These are phyloP conservation scores for Dictyostelium intermedium DNA, from an alignment of 78 protist genomes.

Conservation along the genomic window DNA sequence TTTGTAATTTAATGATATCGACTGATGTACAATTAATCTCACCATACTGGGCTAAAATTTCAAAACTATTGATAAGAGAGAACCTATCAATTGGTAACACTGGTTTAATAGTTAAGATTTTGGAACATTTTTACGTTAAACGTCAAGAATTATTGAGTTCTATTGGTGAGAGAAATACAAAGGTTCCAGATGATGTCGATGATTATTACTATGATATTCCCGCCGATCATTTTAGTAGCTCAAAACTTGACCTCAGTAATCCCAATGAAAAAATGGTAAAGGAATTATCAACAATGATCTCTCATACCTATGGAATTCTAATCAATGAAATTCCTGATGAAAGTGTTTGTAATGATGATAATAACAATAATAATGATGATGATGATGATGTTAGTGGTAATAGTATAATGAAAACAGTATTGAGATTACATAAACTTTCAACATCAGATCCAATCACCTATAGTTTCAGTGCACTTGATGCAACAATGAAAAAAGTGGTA, in stretches of 20 bases:
- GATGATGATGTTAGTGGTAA: no score
- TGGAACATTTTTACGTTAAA: background rate
- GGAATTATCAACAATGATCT: no score
- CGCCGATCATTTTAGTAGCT: no score
- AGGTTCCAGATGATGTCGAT: background rate
- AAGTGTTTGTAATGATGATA: background rate
- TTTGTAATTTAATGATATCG: background rate
- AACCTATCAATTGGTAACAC: background rate
- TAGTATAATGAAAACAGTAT: background rate
- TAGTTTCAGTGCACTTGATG: background rate
- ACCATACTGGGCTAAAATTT: background rate
- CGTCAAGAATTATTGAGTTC: background rate
- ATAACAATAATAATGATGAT: no score
- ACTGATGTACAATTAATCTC: background rate
- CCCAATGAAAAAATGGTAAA: no score
- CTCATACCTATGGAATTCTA: background rate
- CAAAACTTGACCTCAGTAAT: no score
- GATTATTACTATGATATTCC: background rate
- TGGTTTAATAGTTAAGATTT: background rate
- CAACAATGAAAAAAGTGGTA: background rate
- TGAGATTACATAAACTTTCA: background rate
- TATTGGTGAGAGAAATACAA: no score
- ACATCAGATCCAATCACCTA: background rate
- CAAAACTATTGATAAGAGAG: background rate
- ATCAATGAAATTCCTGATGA: background rate